These are phyloP conservation scores for Marsdenia floribunda DNA, from an alignment of 257 asterid genomes.

Conservation along the genomic window DNA sequence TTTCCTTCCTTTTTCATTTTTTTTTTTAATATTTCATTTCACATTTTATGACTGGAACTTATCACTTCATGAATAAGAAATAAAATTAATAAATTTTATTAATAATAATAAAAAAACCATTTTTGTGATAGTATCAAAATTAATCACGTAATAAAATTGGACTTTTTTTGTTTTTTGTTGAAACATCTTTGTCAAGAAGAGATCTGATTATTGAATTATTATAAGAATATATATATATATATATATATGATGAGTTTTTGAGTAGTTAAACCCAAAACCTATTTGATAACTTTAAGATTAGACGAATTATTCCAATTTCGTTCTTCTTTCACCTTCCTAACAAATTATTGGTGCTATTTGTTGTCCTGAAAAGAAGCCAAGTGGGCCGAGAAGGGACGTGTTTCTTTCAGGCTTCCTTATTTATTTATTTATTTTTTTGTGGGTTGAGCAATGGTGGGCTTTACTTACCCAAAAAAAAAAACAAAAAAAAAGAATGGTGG, in stretches of 20 bases:
- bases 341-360: neutral
- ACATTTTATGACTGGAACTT: too few species aligned
- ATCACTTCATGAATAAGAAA: too few species aligned
- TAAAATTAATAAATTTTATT: too few species aligned
- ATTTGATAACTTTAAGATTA: neutral
- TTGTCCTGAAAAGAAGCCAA: neutral
- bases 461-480: too few species aligned
- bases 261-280: too few species aligned
- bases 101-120: too few species aligned
- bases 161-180: neutral
- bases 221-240: too few species aligned
- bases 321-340: neutral
- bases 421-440: too few species aligned
- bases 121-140: neutral
- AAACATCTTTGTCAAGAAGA: neutral
- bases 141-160: neutral
- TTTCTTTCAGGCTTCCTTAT: neutral
- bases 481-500: neutral
- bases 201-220: neutral
- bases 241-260: neutral
- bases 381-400: neutral
- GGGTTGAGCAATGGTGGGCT: too few species aligned
- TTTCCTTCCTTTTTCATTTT: too few species aligned
- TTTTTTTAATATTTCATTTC: too few species aligned
- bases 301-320: too few species aligned